Evolutionary conservation across 345 rosid genomes (phyloP).

Genomic region (Syzygium grande): DNA sequence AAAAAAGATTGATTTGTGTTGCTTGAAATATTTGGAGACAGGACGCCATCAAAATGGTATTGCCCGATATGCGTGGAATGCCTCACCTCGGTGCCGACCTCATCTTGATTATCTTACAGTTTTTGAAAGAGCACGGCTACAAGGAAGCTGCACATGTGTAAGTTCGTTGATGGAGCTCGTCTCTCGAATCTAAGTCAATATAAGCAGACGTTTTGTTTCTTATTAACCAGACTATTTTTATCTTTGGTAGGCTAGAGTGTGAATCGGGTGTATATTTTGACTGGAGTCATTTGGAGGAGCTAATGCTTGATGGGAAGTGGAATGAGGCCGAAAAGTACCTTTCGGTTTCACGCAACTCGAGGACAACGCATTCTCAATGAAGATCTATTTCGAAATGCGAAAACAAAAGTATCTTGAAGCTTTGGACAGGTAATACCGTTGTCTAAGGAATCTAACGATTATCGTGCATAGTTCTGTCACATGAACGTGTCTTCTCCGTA

Average conservation of each 20-base stretch:
- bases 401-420: conserved; percentile 24
- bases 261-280: conserved; percentile 24
- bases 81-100: too few relatives aligned
- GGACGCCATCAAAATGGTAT: neutral
- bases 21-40: neutral
- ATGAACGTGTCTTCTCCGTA: neutral
- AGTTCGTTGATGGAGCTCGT: too few relatives aligned
- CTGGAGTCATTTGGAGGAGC: conserved; percentile 21
- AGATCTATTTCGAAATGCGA: conserved; percentile 49
- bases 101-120: too few relatives aligned
- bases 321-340: conserved; percentile 55
- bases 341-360: conserved; percentile 34
- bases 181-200: neutral
- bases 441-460: neutral
- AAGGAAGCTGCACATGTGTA: too few relatives aligned
- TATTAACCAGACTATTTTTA: neutral
- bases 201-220: neutral
- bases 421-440: conserved; percentile 1
- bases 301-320: conserved; percentile 29
- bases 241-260: conserved; percentile 18
- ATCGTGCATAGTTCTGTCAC: neutral
- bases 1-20: neutral
- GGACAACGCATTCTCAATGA: conserved; percentile 35
- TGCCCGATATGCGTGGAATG: conserved; percentile 1
- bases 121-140: too few relatives aligned